Conservation (phyloP, 2,329 filamentous ascomycete genomes). For the Neospermospora avenae region DNA sequence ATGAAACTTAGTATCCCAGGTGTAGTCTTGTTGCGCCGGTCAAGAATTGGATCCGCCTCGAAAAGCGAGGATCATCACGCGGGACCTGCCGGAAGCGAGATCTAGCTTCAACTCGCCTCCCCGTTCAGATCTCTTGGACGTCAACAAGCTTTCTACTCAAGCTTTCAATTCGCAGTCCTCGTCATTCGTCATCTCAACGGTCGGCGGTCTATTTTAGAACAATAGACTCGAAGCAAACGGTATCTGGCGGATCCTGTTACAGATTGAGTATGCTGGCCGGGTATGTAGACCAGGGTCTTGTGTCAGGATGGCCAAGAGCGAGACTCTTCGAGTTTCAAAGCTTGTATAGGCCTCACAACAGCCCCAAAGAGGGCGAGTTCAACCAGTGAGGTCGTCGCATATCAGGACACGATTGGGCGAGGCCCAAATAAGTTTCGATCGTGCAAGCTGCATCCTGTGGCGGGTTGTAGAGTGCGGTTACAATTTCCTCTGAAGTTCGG, state of each 20-base stretch:
- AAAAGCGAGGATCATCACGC: background rate
- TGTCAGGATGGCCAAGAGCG: conserved; percentile 13
- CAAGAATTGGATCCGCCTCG: no score
- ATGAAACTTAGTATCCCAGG: no score
- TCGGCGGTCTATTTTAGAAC: background rate
- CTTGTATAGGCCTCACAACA: conserved; percentile 12
- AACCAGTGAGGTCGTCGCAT: background rate
- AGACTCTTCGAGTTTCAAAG: conserved; percentile 21
- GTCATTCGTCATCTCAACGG: background rate
- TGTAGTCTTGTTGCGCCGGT: no score
- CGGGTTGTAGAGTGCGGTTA: conserved; percentile 2
- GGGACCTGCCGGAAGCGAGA: background rate
- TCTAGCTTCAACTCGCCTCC: background rate
- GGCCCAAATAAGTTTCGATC: conserved; percentile 9
- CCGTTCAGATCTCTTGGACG: background rate
- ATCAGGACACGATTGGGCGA: background rate
- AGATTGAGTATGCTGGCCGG: conserved; percentile 5
- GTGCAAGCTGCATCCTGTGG: background rate
- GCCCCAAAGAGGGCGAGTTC: conserved; percentile 6
- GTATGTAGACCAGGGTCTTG: conserved; percentile 13
- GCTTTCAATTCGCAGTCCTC: background rate
- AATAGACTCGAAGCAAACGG: background rate
- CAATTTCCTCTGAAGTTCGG: conserved; percentile 7
- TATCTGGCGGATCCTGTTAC: conserved; percentile 4
- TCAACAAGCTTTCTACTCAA: conserved; percentile 8